These are phyloP conservation scores for Kwoniella heveanensis DNA, from an alignment of 768 basidiomycete species.

Conservation along the genomic window DNA sequence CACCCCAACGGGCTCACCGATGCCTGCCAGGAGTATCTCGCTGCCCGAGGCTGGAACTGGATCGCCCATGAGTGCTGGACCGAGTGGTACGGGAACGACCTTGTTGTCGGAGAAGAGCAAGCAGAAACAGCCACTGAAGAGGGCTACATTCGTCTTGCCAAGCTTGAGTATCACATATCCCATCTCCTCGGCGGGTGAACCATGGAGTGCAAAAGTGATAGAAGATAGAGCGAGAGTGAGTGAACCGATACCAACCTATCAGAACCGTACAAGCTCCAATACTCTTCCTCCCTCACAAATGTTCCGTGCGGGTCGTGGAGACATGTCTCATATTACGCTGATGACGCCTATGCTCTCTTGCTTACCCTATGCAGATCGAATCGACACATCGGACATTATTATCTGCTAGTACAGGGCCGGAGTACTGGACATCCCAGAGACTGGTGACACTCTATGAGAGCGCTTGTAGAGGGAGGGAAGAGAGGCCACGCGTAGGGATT, in stretches of 20 bases:
- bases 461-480: constrained; percentile 55
- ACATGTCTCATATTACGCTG: constrained; percentile 12
- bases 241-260: not conserved
- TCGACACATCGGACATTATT: constrained; percentile 35
- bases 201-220: constrained; percentile 73
- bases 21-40: constrained; percentile 19
- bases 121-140: constrained; percentile 67
- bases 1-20: constrained; percentile 19
- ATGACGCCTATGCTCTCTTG: no score
- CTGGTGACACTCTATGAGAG: constrained; percentile 78
- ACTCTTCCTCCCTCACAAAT: no score
- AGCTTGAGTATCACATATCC: constrained; percentile 86
- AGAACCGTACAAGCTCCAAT: no score
- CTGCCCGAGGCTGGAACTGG: constrained; percentile 23
- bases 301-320: no score
- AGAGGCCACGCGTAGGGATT: constrained; percentile 48
- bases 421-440: constrained; percentile 83
- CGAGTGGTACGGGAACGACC: not conserved
- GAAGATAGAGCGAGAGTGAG: constrained; percentile 73
- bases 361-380: constrained; percentile 36
- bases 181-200: constrained; percentile 80
- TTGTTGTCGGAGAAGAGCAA: constrained; percentile 37
- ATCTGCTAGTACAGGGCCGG: constrained; percentile 56
- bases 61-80: constrained; percentile 8
- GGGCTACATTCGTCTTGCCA: constrained; percentile 89